A percentile compares a stretch with the other conserved stretches of the same genome.
Conservation (phyloP, 345 rosid genomes). For the Eucalyptus victrix region DNA sequence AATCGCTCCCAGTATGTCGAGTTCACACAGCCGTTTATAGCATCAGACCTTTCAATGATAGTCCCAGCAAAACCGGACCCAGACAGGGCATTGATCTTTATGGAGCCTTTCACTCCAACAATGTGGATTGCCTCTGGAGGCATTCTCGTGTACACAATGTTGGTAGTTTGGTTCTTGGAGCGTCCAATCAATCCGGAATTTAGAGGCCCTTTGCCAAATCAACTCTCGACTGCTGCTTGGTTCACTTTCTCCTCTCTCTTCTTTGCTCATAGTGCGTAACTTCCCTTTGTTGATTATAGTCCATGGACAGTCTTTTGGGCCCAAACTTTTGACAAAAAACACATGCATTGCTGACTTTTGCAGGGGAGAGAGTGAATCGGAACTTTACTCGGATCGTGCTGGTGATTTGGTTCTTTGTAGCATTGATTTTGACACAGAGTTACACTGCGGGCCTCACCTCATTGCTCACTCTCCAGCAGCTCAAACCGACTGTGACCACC, state of each 20-base stretch:
- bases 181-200: constrained; percentile 20
- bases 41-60: constrained; percentile 42
- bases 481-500: constrained; percentile 19
- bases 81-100: constrained; percentile 25
- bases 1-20: constrained; percentile 16
- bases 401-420: constrained; percentile 50
- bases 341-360: not conserved
- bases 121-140: constrained; percentile 38
- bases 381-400: constrained; percentile 36
- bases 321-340: not conserved
- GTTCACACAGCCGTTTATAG: constrained; percentile 41
- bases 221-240: constrained; percentile 26
- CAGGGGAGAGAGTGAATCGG: constrained; percentile 30
- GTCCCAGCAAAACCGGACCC: constrained; percentile 3
- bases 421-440: constrained; percentile 37
- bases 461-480: constrained; percentile 32
- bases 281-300: not conserved
- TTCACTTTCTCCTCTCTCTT: constrained; percentile 42
- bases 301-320: not conserved
- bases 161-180: constrained; percentile 39
- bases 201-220: constrained; percentile 13
- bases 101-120: constrained; percentile 29
- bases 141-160: constrained; percentile 26
- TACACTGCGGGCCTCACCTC: constrained; percentile 52
- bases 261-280: constrained; percentile 42